A percentile compares a stretch with the other conserved stretches of the same genome.
Evolutionary conservation across 768 basidiomycete species (phyloP).

Genomic region (Pisolithus tinctorius): DNA sequence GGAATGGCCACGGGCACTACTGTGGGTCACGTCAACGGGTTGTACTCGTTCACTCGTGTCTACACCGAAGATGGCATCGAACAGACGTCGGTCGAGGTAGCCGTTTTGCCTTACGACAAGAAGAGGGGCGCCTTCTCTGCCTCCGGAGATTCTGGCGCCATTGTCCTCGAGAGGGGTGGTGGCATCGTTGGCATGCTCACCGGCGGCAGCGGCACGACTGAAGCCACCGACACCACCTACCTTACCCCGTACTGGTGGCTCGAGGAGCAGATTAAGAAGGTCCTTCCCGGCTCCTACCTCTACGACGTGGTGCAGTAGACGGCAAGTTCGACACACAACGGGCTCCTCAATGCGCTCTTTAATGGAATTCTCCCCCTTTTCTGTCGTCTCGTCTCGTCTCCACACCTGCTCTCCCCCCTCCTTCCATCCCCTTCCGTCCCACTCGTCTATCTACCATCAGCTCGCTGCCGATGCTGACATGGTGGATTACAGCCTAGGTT

Average conservation of each 20-base stretch:
- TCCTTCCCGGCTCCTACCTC: conserved; percentile 12
- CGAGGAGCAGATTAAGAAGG: conserved; percentile 20
- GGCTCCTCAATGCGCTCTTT: too few species aligned
- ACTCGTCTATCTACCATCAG: too few species aligned
- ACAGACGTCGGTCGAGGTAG: conserved; percentile 3
- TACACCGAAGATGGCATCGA: conserved; percentile 2
- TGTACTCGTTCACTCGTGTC: conserved; percentile 10
- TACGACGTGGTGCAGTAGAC: background rate
- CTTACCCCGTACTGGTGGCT: conserved; percentile 32
- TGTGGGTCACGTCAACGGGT: conserved; percentile 5
- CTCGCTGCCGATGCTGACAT: too few species aligned
- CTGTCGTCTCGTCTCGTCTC: background rate
- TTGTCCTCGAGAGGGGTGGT: conserved; percentile 18
- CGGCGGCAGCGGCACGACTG: conserved; percentile 23
- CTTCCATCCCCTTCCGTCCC: too few species aligned
- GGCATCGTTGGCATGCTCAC: conserved; percentile 31
- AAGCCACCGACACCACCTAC: conserved; percentile 28
- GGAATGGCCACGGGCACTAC: conserved; percentile 7
- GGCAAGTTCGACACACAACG: background rate
- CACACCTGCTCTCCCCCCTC: background rate
- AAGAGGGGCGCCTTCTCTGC: conserved; percentile 12
- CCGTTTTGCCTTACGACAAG: conserved; percentile 3
- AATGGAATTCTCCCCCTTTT: background rate
- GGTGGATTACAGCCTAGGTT: too few species aligned
- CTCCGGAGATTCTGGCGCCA: conserved; percentile 17